Evolutionary conservation across 768 basidiomycete genomes (phyloP).

Genomic region (Amanita pseudoporphyria): DNA sequence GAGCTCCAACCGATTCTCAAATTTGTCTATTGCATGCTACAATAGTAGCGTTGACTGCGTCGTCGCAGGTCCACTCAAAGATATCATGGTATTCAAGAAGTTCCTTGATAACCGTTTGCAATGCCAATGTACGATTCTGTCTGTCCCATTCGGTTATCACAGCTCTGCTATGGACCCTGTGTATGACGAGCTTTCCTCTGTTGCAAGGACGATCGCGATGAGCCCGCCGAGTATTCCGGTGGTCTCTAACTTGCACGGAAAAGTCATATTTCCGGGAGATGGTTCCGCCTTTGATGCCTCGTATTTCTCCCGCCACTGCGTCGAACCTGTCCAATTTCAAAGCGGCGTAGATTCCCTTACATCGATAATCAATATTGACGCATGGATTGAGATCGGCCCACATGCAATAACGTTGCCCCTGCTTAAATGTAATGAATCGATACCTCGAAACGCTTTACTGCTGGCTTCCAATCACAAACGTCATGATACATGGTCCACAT

Average conservation of each 20-base stretch:
- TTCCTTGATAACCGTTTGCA: constrained; percentile 25
- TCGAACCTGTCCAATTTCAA: constrained; percentile 46
- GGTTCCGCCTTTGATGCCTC: constrained; percentile 31
- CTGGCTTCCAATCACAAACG: constrained; percentile 43
- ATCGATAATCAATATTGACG: constrained; percentile 20
- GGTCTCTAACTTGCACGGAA: constrained; percentile 52
- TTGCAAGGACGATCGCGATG: constrained; percentile 28
- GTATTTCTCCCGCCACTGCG: constrained; percentile 54
- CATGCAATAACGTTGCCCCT: constrained; percentile 49
- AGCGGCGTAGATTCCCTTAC: constrained; percentile 36
- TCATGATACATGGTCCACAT: constrained; percentile 31
- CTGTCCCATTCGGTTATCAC: constrained; percentile 58
- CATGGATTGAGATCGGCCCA: constrained; percentile 64
- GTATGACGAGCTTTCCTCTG: constrained; percentile 33
- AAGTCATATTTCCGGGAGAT: constrained; percentile 44
- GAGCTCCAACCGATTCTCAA: constrained; percentile 22
- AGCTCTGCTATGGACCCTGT: constrained; percentile 54
- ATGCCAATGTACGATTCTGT: constrained; percentile 34
- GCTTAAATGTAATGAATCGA: constrained; percentile 31
- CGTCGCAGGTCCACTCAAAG: constrained; percentile 42
- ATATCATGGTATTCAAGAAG: constrained; percentile 31
- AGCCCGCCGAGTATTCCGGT: constrained; percentile 46
- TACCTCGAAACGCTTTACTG: constrained; percentile 24
- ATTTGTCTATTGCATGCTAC: constrained; percentile 46
- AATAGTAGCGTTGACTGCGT: constrained; percentile 52